A percentile compares a stretch with the other conserved stretches of the same genome.
Conservation (phyloP, 352 stramenopile genomes). For the Globisporangium abappressorium region DNA sequence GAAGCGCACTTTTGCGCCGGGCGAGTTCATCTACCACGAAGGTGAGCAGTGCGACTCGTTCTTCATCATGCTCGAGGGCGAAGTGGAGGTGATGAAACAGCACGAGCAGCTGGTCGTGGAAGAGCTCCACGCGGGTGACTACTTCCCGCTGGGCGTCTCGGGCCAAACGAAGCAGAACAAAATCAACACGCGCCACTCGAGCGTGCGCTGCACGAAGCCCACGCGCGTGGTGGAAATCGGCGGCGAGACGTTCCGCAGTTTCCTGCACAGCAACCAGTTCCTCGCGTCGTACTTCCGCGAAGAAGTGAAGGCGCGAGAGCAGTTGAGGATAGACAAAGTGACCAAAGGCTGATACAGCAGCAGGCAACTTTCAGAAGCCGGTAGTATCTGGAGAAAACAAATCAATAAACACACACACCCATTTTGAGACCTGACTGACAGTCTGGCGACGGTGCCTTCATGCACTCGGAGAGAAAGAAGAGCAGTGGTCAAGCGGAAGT, state of each 20-base stretch:
- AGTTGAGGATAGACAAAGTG: conserved; percentile 54
- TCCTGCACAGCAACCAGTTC: conserved; percentile 82
- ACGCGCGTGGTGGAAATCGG: conserved; percentile 78
- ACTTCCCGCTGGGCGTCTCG: conserved; percentile 78
- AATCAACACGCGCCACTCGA: conserved; percentile 71
- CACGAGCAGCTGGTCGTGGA: conserved; percentile 71
- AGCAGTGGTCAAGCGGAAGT: conserved; percentile 14
- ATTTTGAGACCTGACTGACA: neutral
- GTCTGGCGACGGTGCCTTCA: neutral
- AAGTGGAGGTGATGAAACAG: conserved; percentile 69
- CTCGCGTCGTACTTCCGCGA: conserved; percentile 75
- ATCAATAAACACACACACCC: neutral
- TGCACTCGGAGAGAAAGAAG: neutral
- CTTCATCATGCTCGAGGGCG: conserved; percentile 73
- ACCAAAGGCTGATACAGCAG: conserved; percentile 17
- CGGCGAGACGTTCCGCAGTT: conserved; percentile 80
- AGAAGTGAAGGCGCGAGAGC: conserved; percentile 64
- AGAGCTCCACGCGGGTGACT: conserved; percentile 65
- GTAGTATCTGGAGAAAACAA: neutral
- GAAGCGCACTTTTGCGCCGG: conserved; percentile 48
- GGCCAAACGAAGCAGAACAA: conserved; percentile 61
- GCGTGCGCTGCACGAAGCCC: conserved; percentile 61
- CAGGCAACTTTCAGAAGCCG: neutral
- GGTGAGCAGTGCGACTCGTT: conserved; percentile 75
- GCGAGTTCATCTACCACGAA: conserved; percentile 79